phyloP scores from a whole-genome alignment of 1,284 basidiomycete genomes.

The Irpex sp. region DNA sequence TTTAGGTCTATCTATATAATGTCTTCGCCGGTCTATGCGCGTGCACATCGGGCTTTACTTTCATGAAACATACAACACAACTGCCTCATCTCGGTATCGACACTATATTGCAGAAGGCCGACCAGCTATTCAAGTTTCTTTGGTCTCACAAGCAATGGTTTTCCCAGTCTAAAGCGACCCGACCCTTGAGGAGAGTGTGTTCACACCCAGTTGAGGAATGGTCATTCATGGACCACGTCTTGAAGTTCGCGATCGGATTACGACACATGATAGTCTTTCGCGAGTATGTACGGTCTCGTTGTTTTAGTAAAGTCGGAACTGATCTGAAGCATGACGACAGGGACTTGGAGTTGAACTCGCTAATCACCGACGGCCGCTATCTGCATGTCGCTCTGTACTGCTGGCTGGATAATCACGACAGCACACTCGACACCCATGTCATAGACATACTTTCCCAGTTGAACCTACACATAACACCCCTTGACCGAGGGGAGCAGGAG shows the following conservation, averaged over 20 bases:
- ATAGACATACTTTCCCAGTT: neutral
- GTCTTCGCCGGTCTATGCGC: neutral
- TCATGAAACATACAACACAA: neutral
- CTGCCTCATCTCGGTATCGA: neutral
- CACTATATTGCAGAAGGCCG: neutral
- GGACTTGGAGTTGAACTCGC: neutral
- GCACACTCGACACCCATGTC: neutral
- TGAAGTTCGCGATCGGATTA: neutral
- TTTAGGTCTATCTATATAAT: neutral
- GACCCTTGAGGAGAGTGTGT: neutral
- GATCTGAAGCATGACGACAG: neutral
- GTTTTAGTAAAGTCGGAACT: neutral
- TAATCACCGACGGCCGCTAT: neutral
- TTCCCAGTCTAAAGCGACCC: neutral
- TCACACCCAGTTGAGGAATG: neutral
- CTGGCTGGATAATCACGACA: neutral
- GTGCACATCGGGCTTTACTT: neutral
- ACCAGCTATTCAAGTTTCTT: neutral
- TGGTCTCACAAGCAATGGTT: neutral
- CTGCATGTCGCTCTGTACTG: neutral
- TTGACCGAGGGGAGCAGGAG: neutral
- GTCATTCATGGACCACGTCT: neutral
- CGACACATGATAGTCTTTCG: neutral
- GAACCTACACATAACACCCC: neutral
- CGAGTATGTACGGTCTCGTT: neutral